phyloP scores from a whole-genome alignment of 257 asterid species.

The Salvia rosmarinus region DNA sequence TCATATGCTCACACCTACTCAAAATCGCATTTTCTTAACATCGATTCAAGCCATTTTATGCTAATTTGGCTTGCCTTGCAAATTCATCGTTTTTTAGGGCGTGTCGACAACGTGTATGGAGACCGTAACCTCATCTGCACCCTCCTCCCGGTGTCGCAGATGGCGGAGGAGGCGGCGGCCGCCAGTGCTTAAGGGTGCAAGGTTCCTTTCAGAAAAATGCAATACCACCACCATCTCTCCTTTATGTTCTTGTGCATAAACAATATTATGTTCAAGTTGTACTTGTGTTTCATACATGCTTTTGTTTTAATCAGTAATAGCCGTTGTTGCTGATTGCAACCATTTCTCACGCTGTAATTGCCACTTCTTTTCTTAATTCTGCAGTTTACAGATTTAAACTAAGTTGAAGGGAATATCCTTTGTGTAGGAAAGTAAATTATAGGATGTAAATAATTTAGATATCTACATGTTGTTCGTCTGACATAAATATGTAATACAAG shows the following conservation, averaged over 20 bases:
- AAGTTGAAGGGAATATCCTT: not conserved
- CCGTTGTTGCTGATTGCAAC: conserved; percentile 55
- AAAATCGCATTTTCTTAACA: not conserved
- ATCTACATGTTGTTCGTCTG: not conserved
- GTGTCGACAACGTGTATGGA: conserved; percentile 97
- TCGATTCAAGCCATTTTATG: not conserved
- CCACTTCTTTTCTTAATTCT: conserved; percentile 4
- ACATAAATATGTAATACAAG: too few species aligned
- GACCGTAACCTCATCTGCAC: conserved; percentile 98
- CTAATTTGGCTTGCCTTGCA: not conserved
- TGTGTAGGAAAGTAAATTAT: not conserved
- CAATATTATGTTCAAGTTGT: conserved; percentile 37
- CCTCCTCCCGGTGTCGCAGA: conserved; percentile 82
- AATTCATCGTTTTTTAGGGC: conserved; percentile 47
- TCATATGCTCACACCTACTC: too few species aligned
- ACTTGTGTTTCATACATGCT: conserved; percentile 39
- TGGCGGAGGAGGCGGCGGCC: conserved; percentile 83
- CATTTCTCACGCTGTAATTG: conserved; percentile 38
- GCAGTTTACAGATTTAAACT: not conserved
- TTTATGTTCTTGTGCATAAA: conserved; percentile 60
- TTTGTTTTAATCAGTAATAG: conserved; percentile 32
- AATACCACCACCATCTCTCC: conserved; percentile 30
- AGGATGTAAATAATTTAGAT: conserved; percentile 1
- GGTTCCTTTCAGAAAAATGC: conserved; percentile 17
- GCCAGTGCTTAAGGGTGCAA: conserved; percentile 68